A percentile compares a stretch with the other conserved stretches of the same genome.
These are phyloP conservation scores for Dictyostelium capitatum DNA, from an alignment of 78 protist genomes.

Conservation along the genomic window DNA sequence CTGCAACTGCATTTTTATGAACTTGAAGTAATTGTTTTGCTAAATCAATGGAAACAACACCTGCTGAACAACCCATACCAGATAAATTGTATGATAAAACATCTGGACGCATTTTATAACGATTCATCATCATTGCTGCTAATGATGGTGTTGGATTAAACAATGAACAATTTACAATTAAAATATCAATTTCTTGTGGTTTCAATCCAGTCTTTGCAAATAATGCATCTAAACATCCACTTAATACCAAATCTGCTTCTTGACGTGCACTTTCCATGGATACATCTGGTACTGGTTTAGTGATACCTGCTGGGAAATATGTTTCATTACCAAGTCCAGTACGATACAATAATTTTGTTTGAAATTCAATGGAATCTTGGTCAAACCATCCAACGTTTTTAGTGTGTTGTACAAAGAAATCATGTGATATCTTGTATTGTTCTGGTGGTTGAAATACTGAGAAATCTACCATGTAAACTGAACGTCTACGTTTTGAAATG, in stretches of 20 bases:
- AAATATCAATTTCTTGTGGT: conserved; percentile 90
- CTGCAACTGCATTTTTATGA: conserved; percentile 70
- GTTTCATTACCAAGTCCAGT: conserved; percentile 89
- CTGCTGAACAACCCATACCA: conserved; percentile 95
- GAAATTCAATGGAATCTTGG: conserved; percentile 84
- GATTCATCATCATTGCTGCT: conserved; percentile 88
- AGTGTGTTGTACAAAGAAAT: conserved; percentile 73
- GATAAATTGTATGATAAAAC: conserved; percentile 85
- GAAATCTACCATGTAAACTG: conserved; percentile 86
- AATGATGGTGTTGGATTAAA: conserved; percentile 94
- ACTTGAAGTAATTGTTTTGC: conserved; percentile 90
- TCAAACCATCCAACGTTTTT: conserved; percentile 65
- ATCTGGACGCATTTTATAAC: conserved; percentile 83
- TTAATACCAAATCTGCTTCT: conserved; percentile 85
- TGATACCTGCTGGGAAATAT: conserved; percentile 85
- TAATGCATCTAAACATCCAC: conserved; percentile 76
- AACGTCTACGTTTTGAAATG: conserved; percentile 27
- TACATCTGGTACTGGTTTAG: conserved; percentile 41
- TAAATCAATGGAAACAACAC: conserved; percentile 90
- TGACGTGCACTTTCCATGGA: conserved; percentile 84
- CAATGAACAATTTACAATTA: conserved; percentile 93
- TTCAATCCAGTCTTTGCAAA: conserved; percentile 77
- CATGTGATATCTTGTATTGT: conserved; percentile 51
- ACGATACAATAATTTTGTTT: conserved; percentile 60
- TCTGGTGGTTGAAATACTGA: conserved; percentile 77